Conservation (phyloP, 495 filamentous ascomycete genomes). For the Bathelium albidoporum region DNA sequence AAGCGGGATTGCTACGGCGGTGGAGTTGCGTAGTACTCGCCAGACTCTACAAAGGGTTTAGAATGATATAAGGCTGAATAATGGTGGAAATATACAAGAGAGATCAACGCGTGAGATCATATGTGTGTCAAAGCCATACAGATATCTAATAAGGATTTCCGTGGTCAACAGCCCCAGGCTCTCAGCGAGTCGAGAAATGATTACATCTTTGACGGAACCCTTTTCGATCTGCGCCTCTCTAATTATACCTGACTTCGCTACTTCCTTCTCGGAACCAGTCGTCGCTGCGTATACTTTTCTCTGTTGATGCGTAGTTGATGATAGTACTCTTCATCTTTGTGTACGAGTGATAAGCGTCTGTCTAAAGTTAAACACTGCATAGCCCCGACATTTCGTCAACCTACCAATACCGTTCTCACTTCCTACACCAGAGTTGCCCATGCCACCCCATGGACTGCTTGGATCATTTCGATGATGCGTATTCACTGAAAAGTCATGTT, state of each 20-base stretch:
- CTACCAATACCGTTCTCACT: constrained; percentile 44
- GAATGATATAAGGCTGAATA: background rate
- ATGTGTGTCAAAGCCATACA: background rate
- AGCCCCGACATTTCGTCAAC: background rate
- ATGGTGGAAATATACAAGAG: background rate
- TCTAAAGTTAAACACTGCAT: background rate
- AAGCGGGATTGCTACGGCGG: background rate
- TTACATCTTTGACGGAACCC: too few species aligned
- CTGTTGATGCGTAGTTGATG: constrained; percentile 40
- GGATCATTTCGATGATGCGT: constrained; percentile 52
- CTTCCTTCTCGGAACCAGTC: constrained; percentile 26
- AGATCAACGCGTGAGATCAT: background rate
- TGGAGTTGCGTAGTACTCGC: background rate
- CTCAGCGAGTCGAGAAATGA: too few species aligned
- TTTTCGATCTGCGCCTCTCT: too few species aligned
- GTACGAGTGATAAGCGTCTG: constrained; percentile 47
- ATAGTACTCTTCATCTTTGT: constrained; percentile 50
- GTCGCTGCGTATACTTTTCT: constrained; percentile 19
- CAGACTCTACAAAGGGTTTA: background rate
- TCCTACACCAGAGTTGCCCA: constrained; percentile 45
- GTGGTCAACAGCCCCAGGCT: too few species aligned
- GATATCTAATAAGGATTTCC: too few species aligned
- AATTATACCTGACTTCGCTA: constrained; percentile 22
- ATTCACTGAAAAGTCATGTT: constrained; percentile 32
- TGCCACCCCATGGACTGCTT: constrained; percentile 51